Base-by-base conservation (phyloP, 306 rosid species). In the Pyrus betulifolia region DNA sequence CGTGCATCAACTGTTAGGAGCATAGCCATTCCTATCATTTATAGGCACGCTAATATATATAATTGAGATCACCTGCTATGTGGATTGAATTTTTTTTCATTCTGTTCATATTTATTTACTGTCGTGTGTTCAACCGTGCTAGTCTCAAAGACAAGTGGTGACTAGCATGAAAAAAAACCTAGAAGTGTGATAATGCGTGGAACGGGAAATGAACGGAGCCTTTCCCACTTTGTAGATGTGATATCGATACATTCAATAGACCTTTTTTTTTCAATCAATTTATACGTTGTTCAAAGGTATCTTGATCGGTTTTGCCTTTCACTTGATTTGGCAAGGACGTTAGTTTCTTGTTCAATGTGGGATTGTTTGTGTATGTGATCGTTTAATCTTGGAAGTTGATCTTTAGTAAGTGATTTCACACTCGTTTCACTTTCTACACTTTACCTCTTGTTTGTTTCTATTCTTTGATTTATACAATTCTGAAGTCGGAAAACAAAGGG, bases 61-160 rank as follows among this genome's bases (percentile, higher is more conserved):
- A 96, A 95, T 95, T 82, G 89, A 89, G 67, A 91, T 31, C 97
- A 8, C 95, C 97, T 61, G 99, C 97, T 2, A 88, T 95, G 97
- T 82, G 93, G 86, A 95, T 95, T 9, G 97, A 95, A 85, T 87
- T 95, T 88, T 88, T 89, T 25, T 92, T 25, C 99, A 8, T 95
- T 95, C 89, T 83, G 92, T 31, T 31, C 82, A 91, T 95, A 62
- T 92, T 95, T 78, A 83, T 91, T 72, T 92, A 92, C 97, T 6
- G 97, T 90, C 61, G 81, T 95, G 97, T 79, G 30, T 89, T 95
- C 82, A 96, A 95, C 83, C 97, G 93, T 57, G 97, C 96, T 60
- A 89, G 87, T 87, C 93, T 95, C 17, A 97, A 95, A 61, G 97
- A 95, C 45, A 97, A 92, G 67, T 95, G 97, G 97, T 95, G 82